These are phyloP conservation scores for Pseudogymnoascus sp. DNA, from an alignment of 2,329 filamentous ascomycete genomes.

Conservation along the genomic window DNA sequence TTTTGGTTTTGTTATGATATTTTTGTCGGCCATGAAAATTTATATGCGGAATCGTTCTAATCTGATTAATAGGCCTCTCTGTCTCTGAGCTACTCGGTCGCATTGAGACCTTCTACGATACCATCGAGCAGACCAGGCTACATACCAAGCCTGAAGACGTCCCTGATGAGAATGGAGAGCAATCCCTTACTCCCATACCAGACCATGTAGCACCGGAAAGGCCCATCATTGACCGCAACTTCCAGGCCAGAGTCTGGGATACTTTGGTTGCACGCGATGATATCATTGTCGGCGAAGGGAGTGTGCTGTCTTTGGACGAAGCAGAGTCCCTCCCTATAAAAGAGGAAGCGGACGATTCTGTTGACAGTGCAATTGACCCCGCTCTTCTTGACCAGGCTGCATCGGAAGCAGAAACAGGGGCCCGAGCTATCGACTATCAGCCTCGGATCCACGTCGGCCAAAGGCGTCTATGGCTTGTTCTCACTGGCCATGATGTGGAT, in stretches of 20 bases:
- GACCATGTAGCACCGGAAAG: neutral
- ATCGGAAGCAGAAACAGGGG: neutral
- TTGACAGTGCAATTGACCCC: neutral
- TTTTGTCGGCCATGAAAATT: neutral
- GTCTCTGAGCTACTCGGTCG: neutral
- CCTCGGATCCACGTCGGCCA: slow-evolving; percentile 42
- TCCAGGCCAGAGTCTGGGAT: neutral
- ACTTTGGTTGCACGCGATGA: slow-evolving; percentile 4
- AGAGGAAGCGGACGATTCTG: neutral
- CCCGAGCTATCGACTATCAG: slow-evolving; percentile 12
- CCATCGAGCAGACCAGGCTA: neutral
- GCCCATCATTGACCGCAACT: neutral
- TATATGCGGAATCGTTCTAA: neutral
- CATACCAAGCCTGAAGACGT: neutral
- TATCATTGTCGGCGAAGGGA: slow-evolving; percentile 9
- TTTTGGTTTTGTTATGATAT: neutral
- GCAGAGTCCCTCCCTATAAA: slow-evolving; percentile 6
- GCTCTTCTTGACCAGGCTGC: neutral
- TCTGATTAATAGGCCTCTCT: slow-evolving; percentile 1
- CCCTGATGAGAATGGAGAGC: neutral
- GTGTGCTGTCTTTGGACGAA: neutral
- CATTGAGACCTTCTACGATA: slow-evolving; percentile 10
- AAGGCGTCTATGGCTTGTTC: slow-evolving; percentile 48
- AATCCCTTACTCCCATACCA: neutral
- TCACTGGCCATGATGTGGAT: slow-evolving; percentile 51